Evolutionary conservation across 1,139 yeast genomes (phyloP), one percentile per base, ranked within the genome.

Genomic region (Wickerhamomyces sp.): DNA sequence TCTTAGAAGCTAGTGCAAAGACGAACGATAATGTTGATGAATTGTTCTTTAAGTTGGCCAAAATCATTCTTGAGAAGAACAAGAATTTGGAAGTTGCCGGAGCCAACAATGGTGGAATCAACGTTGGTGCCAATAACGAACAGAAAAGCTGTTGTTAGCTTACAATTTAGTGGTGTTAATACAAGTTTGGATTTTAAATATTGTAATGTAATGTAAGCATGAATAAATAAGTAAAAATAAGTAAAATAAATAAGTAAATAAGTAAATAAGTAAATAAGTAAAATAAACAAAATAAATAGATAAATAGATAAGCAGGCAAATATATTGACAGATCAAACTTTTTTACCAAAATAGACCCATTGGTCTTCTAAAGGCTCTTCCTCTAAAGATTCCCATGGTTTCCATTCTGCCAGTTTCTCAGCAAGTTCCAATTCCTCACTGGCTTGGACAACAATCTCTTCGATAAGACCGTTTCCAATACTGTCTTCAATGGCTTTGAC

Each of bases 1-100:
- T 92, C 65, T 74, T 92, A 60, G 98, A 92, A 68, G 94, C 97
- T 19, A 80, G 92, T 65, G 98, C 98, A 37, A 92, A 94, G 72
- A 83, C 92, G 40, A 90, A 89, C 56, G 81, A 79, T 47, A 89
- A 90, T 59, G 98, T 92, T 46, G 95, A 88, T 57, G 87, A 89
- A 42, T 83, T 95, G 40, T 92, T 92, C 68, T 81, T 85, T 65
- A 87, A 87, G 52, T 76, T 92, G 58, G 96, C 97, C n/a, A 78
- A 86, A 36, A 72, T 85, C 54, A 87, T 88, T 58, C 87, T 86
- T 67, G 94, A 86, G 42, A 85, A 82, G 61, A 80, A 81, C 56
- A 69, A 67, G 42, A 61, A 64, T 40, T 66, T 64, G 29, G 59
- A 57, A 37, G 48, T 49, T 27, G 37, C 51, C 10, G 44, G 46